These are phyloP conservation scores for Chaetomium globosum DNA, from an alignment of 2,329 filamentous ascomycete genomes.

Conservation along the genomic window DNA sequence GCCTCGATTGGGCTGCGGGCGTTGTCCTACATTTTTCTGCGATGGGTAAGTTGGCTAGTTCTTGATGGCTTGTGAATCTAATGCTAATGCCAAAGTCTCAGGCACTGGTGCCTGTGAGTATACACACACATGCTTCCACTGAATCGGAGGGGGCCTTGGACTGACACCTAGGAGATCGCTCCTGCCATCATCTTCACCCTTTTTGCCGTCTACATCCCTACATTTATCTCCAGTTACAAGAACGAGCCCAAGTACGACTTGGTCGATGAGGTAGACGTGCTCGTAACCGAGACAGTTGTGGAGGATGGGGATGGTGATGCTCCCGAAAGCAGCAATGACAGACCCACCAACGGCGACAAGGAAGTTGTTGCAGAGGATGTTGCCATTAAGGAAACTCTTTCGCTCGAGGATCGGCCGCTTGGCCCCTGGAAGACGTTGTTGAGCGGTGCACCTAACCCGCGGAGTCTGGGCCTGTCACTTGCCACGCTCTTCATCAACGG, in stretches of 20 bases:
- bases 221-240: conserved; percentile 63
- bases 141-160: not conserved
- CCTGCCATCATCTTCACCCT: conserved; percentile 57
- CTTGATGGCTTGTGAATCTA: not conserved
- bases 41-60: conserved; percentile 56
- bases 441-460: conserved; percentile 73
- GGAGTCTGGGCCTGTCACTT: conserved; percentile 66
- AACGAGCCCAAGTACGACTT: conserved; percentile 60
- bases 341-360: conserved; percentile 38
- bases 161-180: conserved; percentile 31
- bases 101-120: conserved; percentile 45
- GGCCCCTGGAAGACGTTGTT: conserved; percentile 67
- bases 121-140: not conserved
- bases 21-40: conserved; percentile 59
- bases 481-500: conserved; percentile 73
- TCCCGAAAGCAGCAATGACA: conserved; percentile 42
- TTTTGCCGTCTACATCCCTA: conserved; percentile 66
- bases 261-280: conserved; percentile 62
- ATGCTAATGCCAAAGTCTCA: conserved; percentile 27
- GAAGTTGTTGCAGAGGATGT: conserved; percentile 47
- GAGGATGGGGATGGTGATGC: conserved; percentile 17
- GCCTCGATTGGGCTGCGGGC: conserved; percentile 56
- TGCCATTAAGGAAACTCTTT: conserved; percentile 64
- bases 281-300: conserved; percentile 52
- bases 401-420: conserved; percentile 59